A percentile compares a stretch with the other conserved stretches of the same genome.
Evolutionary conservation across 352 stramenopile species (phyloP).

Genomic region (Pythium aristosporum): DNA sequence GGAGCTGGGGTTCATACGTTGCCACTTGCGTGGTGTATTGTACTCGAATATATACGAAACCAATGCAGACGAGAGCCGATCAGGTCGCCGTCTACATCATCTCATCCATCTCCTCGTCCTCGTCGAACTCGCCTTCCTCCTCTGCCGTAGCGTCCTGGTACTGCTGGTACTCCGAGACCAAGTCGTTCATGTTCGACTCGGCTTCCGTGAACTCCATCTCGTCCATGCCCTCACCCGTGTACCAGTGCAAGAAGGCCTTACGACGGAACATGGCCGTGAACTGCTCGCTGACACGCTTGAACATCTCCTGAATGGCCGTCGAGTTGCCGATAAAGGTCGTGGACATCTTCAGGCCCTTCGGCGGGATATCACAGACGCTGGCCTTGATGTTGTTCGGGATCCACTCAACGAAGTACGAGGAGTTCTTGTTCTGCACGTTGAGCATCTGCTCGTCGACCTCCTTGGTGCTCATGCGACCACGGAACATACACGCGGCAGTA

Average conservation of each 20-base stretch:
- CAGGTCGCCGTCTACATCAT: slow-evolving; percentile 84
- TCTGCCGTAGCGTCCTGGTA: slow-evolving; percentile 99
- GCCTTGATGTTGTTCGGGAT: slow-evolving; percentile 99
- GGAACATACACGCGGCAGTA: slow-evolving; percentile 99
- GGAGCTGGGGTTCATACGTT: slow-evolving; percentile 31
- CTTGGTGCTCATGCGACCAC: slow-evolving; percentile 99
- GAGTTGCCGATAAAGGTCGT: slow-evolving; percentile 99
- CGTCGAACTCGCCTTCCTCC: slow-evolving; percentile 97
- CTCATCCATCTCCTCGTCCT: slow-evolving; percentile 94
- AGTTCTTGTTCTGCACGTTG: slow-evolving; percentile 99
- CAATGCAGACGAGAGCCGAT: slow-evolving; percentile 44
- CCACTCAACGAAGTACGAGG: slow-evolving; percentile 99
- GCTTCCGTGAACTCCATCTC: slow-evolving; percentile 99
- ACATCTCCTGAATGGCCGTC: slow-evolving; percentile 99
- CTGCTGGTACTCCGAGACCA: slow-evolving; percentile 99
- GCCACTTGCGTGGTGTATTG: slow-evolving; percentile 52
- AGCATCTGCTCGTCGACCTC: slow-evolving; percentile 99
- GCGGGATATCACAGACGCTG: slow-evolving; percentile 99
- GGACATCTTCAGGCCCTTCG: slow-evolving; percentile 98
- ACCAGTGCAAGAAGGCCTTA: slow-evolving; percentile 99
- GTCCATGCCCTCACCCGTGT: slow-evolving; percentile 99
- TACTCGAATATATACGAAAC: slow-evolving; percentile 62
- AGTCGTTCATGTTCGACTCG: slow-evolving; percentile 99
- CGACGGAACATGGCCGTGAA: slow-evolving; percentile 99
- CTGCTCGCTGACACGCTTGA: slow-evolving; percentile 99